Conservation (phyloP, 495 filamentous ascomycete genomes). For the Trichoderma reesei region DNA sequence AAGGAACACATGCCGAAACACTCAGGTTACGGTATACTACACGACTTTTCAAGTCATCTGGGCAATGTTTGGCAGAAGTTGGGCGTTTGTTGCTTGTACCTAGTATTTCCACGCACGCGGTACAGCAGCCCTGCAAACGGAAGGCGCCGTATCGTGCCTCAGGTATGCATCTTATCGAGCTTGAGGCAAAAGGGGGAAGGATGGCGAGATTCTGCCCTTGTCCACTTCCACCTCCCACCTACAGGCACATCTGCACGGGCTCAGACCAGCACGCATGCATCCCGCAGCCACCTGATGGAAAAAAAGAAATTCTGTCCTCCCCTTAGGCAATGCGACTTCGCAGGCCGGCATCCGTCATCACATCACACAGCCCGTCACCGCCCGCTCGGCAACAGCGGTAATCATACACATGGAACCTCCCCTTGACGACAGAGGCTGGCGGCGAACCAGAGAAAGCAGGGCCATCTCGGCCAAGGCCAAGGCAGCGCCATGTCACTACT, state of each 20-base stretch:
- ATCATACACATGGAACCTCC: not conserved
- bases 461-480: not conserved
- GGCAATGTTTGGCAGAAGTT: no score
- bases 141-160: no score
- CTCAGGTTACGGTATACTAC: not conserved
- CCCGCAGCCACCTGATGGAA: no score
- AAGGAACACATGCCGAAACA: no score
- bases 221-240: not conserved
- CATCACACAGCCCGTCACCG: not conserved
- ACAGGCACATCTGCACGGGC: not conserved
- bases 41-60: no score
- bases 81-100: no score
- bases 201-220: not conserved
- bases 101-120: not conserved
- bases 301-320: not conserved
- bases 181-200: not conserved
- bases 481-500: not conserved
- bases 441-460: not conserved
- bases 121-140: not conserved
- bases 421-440: no score
- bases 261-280: no score
- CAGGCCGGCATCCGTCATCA: not conserved
- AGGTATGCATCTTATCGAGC: not conserved
- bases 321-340: not conserved
- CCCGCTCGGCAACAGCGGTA: not conserved